Conservation (phyloP, 371 early-diverging fungal species). For the Actinomucor elegans region DNA sequence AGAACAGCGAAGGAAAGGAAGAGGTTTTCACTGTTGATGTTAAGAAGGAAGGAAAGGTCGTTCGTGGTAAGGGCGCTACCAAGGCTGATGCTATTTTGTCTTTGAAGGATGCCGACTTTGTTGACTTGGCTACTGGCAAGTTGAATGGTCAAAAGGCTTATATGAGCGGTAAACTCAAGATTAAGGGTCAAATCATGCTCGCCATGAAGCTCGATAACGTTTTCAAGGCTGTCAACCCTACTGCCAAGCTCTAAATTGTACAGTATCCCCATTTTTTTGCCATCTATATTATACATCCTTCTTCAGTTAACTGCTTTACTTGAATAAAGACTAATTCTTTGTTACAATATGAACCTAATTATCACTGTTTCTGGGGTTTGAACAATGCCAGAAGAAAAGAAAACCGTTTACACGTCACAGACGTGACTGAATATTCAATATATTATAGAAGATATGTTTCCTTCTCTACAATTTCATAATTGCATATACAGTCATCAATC, state of each 20-base stretch:
- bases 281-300: no score
- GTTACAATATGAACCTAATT: no score
- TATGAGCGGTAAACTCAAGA: conserved; percentile 83
- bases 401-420: no score
- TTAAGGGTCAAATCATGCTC: conserved; percentile 90
- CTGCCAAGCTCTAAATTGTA: conserved; percentile 52
- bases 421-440: no score
- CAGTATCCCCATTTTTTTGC: neutral
- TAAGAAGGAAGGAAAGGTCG: conserved; percentile 66
- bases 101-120: conserved; percentile 80
- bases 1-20: conserved; percentile 61
- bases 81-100: conserved; percentile 70
- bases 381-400: no score
- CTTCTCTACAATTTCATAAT: conserved; percentile 13
- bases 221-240: conserved; percentile 49
- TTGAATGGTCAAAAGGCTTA: conserved; percentile 78
- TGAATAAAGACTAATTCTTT: neutral
- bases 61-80: conserved; percentile 61
- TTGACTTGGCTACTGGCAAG: conserved; percentile 82
- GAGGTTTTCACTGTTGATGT: conserved; percentile 76
- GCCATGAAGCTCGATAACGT: conserved; percentile 76
- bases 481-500: conserved; percentile 15
- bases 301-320: no score
- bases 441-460: conserved; percentile 5
- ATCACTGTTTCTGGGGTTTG: no score